Evolutionary conservation across 495 filamentous ascomycete species (phyloP).

Genomic region (Tuber brumale): DNA sequence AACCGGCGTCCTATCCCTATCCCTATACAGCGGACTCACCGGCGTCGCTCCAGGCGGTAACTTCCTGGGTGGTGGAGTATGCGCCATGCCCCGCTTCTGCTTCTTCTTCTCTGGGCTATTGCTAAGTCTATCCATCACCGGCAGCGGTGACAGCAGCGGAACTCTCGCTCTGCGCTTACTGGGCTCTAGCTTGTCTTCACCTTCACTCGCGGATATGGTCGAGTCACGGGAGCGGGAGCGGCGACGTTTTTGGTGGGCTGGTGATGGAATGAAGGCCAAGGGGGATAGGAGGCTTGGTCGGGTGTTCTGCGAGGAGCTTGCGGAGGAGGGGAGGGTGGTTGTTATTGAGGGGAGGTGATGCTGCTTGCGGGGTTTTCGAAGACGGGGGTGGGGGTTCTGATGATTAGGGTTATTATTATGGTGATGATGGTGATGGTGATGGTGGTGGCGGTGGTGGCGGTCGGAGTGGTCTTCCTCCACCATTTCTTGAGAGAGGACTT

Average conservation of each 20-base stretch:
- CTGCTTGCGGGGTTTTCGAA: conserved; percentile 13
- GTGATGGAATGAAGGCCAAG: conserved; percentile 25
- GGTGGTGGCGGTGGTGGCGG: conserved; percentile 8
- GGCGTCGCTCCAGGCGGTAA: neutral
- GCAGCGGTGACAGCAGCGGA: neutral
- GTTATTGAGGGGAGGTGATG: conserved; percentile 25
- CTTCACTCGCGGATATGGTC: conserved; percentile 33
- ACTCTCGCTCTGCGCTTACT: neutral
- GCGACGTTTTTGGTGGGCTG: conserved; percentile 22
- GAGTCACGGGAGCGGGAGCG: conserved; percentile 32
- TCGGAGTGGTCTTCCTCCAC: conserved; percentile 13
- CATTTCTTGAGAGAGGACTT: conserved; percentile 33
- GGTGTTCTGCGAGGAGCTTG: conserved; percentile 1
- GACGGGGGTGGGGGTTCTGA: conserved; percentile 14
- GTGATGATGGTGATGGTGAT: neutral
- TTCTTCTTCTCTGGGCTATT: neutral
- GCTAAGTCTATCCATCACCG: neutral
- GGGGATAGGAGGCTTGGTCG: conserved; percentile 26
- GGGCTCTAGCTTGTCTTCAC: conserved; percentile 11
- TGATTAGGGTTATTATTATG: conserved; percentile 19
- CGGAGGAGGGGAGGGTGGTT: conserved; percentile 17
- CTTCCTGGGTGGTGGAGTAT: neutral
- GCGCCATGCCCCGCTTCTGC: neutral
- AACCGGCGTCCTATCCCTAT: neutral
- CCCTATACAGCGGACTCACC: neutral